Conservation (phyloP, 2,329 filamentous ascomycete species). For the Arthrinium puccinioides region DNA sequence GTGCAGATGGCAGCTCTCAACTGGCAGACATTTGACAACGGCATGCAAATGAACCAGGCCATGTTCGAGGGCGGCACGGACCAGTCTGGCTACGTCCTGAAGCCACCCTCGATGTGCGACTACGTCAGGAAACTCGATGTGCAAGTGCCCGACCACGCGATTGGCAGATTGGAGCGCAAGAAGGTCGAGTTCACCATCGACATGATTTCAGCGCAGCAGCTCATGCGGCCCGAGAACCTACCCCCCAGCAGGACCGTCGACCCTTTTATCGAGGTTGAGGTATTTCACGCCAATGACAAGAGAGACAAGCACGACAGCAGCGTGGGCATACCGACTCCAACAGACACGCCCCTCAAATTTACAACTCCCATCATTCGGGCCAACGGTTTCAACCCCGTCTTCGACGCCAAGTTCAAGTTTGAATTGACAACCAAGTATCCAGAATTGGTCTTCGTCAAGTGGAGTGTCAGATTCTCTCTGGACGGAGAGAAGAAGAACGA, state of each 20-base stretch:
- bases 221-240: constrained; percentile 73
- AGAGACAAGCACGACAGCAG: constrained; percentile 75
- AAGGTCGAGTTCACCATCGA: constrained; percentile 79
- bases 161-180: constrained; percentile 68
- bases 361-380: constrained; percentile 75
- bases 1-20: constrained; percentile 98
- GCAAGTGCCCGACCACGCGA: constrained; percentile 41
- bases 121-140: constrained; percentile 25
- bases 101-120: constrained; percentile 77
- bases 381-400: constrained; percentile 91
- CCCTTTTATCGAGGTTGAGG: constrained; percentile 90
- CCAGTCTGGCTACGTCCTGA: constrained; percentile 85
- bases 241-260: constrained; percentile 71
- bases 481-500: constrained; percentile 67
- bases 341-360: constrained; percentile 60
- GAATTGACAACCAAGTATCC: constrained; percentile 89
- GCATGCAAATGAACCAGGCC: constrained; percentile 93
- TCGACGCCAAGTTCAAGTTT: constrained; percentile 73
- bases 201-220: constrained; percentile 87
- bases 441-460: constrained; percentile 86
- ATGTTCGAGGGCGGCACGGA: constrained; percentile 93
- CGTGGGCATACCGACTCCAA: constrained; percentile 39
- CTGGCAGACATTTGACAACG: constrained; percentile 95
- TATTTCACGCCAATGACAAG: constrained; percentile 91
- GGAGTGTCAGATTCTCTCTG: constrained; percentile 80